phyloP scores from a whole-genome alignment of 2,329 filamentous ascomycete genomes.

The Verticillium tricorpus region DNA sequence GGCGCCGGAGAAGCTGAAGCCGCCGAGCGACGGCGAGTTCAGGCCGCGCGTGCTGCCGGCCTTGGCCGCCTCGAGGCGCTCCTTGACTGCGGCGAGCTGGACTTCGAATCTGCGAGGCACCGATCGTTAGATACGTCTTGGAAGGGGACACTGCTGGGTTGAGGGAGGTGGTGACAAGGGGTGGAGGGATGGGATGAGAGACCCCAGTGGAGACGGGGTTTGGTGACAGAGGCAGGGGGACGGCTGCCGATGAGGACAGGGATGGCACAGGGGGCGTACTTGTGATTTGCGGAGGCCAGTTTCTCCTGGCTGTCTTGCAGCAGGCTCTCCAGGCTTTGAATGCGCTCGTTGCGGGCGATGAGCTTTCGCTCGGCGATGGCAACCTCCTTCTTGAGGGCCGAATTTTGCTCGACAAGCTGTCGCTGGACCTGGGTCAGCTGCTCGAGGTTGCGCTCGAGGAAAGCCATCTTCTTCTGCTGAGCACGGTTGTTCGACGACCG shows the following conservation, averaged over 20 bases:
- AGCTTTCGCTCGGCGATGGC: slow-evolving; percentile 97
- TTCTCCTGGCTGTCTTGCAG: slow-evolving; percentile 98
- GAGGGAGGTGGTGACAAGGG: background rate
- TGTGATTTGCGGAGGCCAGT: slow-evolving; percentile 92
- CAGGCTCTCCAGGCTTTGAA: slow-evolving; percentile 86
- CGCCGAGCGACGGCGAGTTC: slow-evolving; percentile 56
- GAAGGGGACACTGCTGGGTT: background rate
- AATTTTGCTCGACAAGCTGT: slow-evolving; percentile 97
- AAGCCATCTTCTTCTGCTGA: slow-evolving; percentile 99
- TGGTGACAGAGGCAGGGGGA: background rate
- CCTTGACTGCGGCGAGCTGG: slow-evolving; percentile 95
- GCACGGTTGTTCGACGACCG: slow-evolving; percentile 95
- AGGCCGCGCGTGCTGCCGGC: slow-evolving; percentile 83
- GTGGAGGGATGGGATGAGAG: background rate
- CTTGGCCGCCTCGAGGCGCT: slow-evolving; percentile 93
- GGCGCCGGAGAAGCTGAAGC: slow-evolving; percentile 65
- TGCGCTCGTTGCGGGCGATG: slow-evolving; percentile 93
- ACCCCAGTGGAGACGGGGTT: background rate
- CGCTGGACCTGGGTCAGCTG: slow-evolving; percentile 96
- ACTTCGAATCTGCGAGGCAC: slow-evolving; percentile 73
- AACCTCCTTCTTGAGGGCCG: slow-evolving; percentile 96
- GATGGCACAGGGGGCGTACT: slow-evolving; percentile 55
- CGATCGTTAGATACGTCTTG: slow-evolving; percentile 6
- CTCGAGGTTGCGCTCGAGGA: slow-evolving; percentile 95
- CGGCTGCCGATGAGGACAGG: slow-evolving; percentile 2